Conservation (phyloP, 2,329 filamentous ascomycete genomes). For the Penicillium polonicum region DNA sequence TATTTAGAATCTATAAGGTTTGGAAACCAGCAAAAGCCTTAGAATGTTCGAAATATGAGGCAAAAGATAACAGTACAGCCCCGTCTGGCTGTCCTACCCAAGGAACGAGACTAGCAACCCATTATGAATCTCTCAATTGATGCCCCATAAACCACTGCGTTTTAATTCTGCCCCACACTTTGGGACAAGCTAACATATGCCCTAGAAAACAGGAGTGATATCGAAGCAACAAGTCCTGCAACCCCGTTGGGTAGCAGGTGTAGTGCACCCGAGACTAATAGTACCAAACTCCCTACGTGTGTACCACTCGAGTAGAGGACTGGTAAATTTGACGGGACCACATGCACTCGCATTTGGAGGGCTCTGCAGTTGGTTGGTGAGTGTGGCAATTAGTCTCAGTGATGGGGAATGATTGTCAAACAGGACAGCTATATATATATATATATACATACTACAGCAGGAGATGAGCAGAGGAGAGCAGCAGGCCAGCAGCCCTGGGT, state of each 20-base stretch:
- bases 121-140: too few relatives aligned
- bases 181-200: not conserved
- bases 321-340: not conserved
- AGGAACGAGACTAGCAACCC: not conserved
- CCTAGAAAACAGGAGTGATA: not conserved
- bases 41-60: not conserved
- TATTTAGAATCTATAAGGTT: not conserved
- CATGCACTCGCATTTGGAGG: not conserved
- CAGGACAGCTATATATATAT: not conserved
- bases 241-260: not conserved
- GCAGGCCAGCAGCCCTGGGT: constrained; percentile 2
- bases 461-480: not conserved
- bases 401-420: not conserved
- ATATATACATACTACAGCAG: not conserved
- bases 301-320: constrained; percentile 7
- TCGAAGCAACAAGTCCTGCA: constrained; percentile 4
- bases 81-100: not conserved
- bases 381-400: not conserved
- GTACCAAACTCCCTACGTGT: constrained; percentile 1
- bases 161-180: not conserved
- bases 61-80: not conserved
- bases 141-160: not conserved
- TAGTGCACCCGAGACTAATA: not conserved
- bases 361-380: not conserved
- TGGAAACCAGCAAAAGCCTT: not conserved